A percentile compares a stretch with the other conserved stretches of the same genome.
phyloP scores from a whole-genome alignment of 306 rosid species.

The Arachis stenosperma region DNA sequence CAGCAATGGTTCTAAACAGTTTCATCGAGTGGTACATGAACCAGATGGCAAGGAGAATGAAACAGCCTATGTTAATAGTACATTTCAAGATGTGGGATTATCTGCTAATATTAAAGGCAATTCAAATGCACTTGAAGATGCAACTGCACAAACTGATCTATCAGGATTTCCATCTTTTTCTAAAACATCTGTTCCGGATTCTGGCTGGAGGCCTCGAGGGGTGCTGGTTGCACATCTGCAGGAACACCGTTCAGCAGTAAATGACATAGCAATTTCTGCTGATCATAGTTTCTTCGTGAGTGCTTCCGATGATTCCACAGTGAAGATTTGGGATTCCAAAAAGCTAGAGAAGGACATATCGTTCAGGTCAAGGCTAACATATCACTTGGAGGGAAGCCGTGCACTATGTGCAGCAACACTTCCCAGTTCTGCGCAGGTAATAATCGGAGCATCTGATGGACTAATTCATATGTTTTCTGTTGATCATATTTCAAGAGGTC shows the following conservation, averaged over 20 bases:
- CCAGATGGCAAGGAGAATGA: conserved; percentile 94
- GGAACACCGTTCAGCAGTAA: conserved; percentile 93
- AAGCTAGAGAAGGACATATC: conserved; percentile 97
- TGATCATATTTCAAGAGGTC: conserved; percentile 86
- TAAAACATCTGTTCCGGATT: conserved; percentile 72
- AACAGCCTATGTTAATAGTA: conserved; percentile 55
- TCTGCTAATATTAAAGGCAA: conserved; percentile 61
- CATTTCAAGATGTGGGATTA: conserved; percentile 72
- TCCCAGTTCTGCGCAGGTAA: conserved; percentile 82
- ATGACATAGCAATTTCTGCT: conserved; percentile 84
- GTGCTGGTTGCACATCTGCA: conserved; percentile 97
- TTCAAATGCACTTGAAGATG: conserved; percentile 62
- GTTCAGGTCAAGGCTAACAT: conserved; percentile 91
- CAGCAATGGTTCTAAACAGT: conserved; percentile 83
- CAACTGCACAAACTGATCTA: conserved; percentile 60
- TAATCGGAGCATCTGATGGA: conserved; percentile 97
- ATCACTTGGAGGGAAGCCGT: conserved; percentile 94
- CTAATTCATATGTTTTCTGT: conserved; percentile 84
- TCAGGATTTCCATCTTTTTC: conserved; percentile 68
- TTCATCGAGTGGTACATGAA: conserved; percentile 95
- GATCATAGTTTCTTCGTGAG: conserved; percentile 92
- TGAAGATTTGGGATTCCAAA: conserved; percentile 96
- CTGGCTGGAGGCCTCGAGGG: conserved; percentile 98
- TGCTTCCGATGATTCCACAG: conserved; percentile 94
- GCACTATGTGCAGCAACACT: conserved; percentile 87